Evolutionary conservation across 2,329 filamentous ascomycete species (phyloP).

Genomic region (Tolypocladium tundrense): DNA sequence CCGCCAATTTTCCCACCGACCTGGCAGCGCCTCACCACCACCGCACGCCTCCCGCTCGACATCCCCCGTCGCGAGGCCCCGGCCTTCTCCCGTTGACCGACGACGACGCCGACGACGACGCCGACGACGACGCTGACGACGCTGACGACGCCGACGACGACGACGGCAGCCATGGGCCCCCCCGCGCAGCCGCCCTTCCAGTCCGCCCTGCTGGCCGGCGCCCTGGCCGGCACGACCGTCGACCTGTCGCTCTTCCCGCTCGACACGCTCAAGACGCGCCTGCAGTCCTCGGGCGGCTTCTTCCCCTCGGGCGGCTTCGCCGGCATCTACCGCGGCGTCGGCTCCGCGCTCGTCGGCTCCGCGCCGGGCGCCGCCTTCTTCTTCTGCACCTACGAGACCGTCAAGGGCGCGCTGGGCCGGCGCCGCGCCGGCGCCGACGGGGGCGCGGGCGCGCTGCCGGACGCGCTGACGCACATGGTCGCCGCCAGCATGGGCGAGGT

Average conservation of each 20-base stretch:
- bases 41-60: not conserved
- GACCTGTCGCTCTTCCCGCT: constrained; percentile 95
- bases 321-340: constrained; percentile 88
- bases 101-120: not conserved
- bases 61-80: not conserved
- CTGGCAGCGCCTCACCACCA: not conserved
- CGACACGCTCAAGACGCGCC: constrained; percentile 96
- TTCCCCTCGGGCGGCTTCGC: constrained; percentile 76
- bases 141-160: not conserved
- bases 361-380: constrained; percentile 93
- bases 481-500: too few relatives aligned
- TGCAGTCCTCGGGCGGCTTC: constrained; percentile 74
- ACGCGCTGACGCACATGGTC: constrained; percentile 59
- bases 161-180: not conserved
- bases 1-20: not conserved
- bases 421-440: not conserved
- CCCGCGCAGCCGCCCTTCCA: constrained; percentile 35
- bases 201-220: constrained; percentile 66
- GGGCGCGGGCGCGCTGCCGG: constrained; percentile 10
- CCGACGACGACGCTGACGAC: too few relatives aligned
- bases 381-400: constrained; percentile 86
- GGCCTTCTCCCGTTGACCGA: not conserved
- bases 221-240: constrained; percentile 86
- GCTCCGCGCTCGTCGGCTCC: constrained; percentile 79
- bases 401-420: constrained; percentile 43